These are phyloP conservation scores for Cyclotella atomus DNA, from an alignment of 108 stramenopile species.

Conservation along the genomic window DNA sequence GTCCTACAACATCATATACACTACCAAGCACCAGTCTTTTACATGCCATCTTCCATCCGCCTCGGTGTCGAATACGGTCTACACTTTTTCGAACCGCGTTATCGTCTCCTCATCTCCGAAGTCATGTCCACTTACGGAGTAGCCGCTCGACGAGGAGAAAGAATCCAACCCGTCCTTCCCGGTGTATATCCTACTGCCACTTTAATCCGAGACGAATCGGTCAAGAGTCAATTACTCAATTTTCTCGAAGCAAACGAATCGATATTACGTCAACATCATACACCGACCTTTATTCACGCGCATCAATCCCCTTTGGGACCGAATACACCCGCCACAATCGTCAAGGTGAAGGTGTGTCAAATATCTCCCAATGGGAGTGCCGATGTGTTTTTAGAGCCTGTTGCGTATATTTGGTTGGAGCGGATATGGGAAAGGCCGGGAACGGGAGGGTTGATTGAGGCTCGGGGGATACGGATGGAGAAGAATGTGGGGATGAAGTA, in stretches of 20 bases:
- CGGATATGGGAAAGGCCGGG: slow-evolving; percentile 53
- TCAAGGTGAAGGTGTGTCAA: slow-evolving; percentile 53
- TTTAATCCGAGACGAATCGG: slow-evolving; percentile 11
- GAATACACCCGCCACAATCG: slow-evolving; percentile 60
- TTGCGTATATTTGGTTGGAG: slow-evolving; percentile 64
- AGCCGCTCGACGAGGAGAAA: slow-evolving; percentile 48
- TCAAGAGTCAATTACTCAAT: slow-evolving; percentile 22
- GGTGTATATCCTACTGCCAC: slow-evolving; percentile 16
- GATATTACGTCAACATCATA: slow-evolving; percentile 9
- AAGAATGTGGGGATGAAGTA: slow-evolving; percentile 27
- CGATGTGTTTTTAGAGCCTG: slow-evolving; percentile 62
- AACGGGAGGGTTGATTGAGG: slow-evolving; percentile 62
- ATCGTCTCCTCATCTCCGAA: slow-evolving; percentile 66
- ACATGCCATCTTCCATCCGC: slow-evolving; percentile 57
- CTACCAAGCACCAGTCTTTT: slow-evolving; percentile 65
- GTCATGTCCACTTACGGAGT: slow-evolving; percentile 54
- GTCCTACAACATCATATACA: slow-evolving; percentile 56
- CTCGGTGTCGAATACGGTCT: slow-evolving; percentile 60
- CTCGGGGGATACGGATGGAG: slow-evolving; percentile 59
- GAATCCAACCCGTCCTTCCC: slow-evolving; percentile 40
- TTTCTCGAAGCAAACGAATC: slow-evolving; percentile 35
- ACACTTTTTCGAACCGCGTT: slow-evolving; percentile 83
- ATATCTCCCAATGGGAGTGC: slow-evolving; percentile 61
- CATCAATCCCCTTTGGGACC: slow-evolving; percentile 31
- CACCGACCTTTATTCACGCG: slow-evolving; percentile 61